These are phyloP conservation scores for Vaucheria bursata DNA, from an alignment of 352 stramenopile species.

Conservation along the genomic window DNA sequence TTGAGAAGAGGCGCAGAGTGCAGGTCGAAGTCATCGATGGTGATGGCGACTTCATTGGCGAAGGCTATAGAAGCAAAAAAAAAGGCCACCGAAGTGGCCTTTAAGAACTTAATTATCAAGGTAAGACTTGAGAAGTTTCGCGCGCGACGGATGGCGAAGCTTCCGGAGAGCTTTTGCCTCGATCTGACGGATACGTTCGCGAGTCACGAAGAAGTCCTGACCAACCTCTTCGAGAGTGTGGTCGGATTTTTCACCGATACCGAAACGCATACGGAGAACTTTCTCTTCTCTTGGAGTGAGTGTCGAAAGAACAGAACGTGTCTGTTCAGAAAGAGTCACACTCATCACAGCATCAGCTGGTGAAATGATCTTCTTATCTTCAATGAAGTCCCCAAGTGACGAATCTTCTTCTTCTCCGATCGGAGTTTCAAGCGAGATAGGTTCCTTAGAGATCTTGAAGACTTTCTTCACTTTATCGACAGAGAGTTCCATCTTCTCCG, in stretches of 20 bases:
- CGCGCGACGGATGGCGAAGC: not conserved
- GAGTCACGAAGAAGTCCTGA: not conserved
- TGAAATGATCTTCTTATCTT: conserved; percentile 2
- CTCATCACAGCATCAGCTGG: not conserved
- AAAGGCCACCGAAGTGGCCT: too few species aligned
- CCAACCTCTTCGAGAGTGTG: not conserved
- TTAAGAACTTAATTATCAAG: conserved; percentile 3
- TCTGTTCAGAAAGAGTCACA: not conserved
- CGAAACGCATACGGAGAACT: not conserved
- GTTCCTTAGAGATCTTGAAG: conserved; percentile 1
- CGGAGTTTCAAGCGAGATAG: conserved; percentile 2
- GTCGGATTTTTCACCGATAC: not conserved
- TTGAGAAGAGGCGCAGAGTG: too few species aligned
- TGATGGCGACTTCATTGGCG: too few species aligned
- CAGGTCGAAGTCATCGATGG: too few species aligned
- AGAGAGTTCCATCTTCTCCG: not conserved
- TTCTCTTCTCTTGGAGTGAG: conserved; percentile 1
- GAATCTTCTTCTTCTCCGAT: conserved; percentile 3
- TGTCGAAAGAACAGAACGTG: not conserved
- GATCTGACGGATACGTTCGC: conserved; percentile 3
- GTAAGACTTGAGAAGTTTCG: conserved; percentile 1
- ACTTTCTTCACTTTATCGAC: conserved; percentile 2
- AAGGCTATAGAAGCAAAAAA: too few species aligned
- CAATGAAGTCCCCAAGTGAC: not conserved
- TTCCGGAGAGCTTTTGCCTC: not conserved